These are phyloP conservation scores for Carex littledalei DNA, from an alignment of 176 grass and related monocot genomes.

Conservation along the genomic window DNA sequence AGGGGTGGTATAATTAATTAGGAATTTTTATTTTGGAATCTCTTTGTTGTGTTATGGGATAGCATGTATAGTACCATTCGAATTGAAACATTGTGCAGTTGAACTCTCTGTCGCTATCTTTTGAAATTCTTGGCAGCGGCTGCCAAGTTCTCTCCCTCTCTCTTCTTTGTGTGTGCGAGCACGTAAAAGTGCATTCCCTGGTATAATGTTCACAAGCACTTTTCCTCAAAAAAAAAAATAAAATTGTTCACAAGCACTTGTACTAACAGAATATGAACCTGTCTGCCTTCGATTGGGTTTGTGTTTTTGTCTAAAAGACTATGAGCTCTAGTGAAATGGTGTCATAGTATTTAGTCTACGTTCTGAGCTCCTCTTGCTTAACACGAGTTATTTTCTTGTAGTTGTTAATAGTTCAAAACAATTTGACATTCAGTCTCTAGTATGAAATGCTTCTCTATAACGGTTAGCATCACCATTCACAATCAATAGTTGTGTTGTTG, in stretches of 20 bases:
- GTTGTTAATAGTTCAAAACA: neutral
- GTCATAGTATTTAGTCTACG: neutral
- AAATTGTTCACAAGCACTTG: neutral
- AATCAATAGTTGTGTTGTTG: too few relatives aligned
- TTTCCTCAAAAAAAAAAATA: too few relatives aligned
- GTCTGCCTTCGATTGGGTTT: neutral
- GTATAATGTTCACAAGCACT: neutral
- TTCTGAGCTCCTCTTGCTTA: neutral
- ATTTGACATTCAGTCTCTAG: neutral
- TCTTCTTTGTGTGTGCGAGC: neutral
- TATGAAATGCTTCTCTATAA: too few relatives aligned
- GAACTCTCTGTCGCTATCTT: too few relatives aligned
- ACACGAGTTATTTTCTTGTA: neutral
- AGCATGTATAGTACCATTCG: neutral
- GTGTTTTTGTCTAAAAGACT: neutral
- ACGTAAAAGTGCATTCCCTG: neutral
- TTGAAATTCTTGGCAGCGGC: too few relatives aligned
- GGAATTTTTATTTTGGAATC: neutral
- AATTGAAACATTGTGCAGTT: too few relatives aligned
- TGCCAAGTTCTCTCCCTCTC: neutral
- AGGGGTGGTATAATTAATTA: neutral
- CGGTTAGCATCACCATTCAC: too few relatives aligned
- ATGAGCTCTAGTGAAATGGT: neutral
- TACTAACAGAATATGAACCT: neutral
- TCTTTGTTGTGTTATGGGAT: neutral